Conservation (phyloP, 2,329 filamentous ascomycete genomes). For the Bipolaris gigantea region DNA sequence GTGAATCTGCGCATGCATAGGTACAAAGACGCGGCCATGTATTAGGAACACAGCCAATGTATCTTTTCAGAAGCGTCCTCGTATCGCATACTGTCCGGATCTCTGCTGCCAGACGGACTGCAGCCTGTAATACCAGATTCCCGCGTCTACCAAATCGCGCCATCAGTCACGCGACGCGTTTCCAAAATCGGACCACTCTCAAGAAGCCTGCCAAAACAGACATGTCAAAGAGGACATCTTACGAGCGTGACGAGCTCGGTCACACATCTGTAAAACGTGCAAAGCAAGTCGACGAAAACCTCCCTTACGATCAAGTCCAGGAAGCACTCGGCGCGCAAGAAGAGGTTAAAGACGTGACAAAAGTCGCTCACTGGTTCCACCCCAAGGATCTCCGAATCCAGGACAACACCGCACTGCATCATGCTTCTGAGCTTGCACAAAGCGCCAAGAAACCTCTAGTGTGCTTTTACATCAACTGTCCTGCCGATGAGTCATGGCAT, state of each 20-base stretch:
- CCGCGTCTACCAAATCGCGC: conserved; percentile 2
- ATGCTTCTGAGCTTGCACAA: conserved; percentile 52
- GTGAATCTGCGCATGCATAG: conserved; percentile 5
- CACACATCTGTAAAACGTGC: conserved; percentile 55
- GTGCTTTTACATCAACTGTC: conserved; percentile 52
- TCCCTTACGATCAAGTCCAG: conserved; percentile 49
- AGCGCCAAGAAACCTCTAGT: conserved; percentile 49
- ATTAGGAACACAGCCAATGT: conserved; percentile 13
- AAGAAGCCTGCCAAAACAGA: conserved; percentile 7
- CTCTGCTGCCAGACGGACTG: neutral
- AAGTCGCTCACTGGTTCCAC: conserved; percentile 56
- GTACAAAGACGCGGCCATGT: conserved; percentile 11
- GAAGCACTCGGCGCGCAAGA: conserved; percentile 46
- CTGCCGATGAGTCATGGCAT: conserved; percentile 55
- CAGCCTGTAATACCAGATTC: neutral
- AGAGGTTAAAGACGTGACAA: conserved; percentile 43
- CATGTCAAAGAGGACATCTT: conserved; percentile 36
- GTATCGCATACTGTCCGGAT: neutral
- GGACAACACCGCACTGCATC: conserved; percentile 53
- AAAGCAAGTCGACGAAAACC: conserved; percentile 52
- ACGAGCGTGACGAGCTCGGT: conserved; percentile 38
- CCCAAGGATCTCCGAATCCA: conserved; percentile 55
- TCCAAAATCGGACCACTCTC: conserved; percentile 3
- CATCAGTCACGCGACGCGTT: conserved; percentile 17
- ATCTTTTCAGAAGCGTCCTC: conserved; percentile 6